These are phyloP conservation scores for Halophytophthora polymorphica DNA, from an alignment of 352 stramenopile genomes.

Conservation along the genomic window DNA sequence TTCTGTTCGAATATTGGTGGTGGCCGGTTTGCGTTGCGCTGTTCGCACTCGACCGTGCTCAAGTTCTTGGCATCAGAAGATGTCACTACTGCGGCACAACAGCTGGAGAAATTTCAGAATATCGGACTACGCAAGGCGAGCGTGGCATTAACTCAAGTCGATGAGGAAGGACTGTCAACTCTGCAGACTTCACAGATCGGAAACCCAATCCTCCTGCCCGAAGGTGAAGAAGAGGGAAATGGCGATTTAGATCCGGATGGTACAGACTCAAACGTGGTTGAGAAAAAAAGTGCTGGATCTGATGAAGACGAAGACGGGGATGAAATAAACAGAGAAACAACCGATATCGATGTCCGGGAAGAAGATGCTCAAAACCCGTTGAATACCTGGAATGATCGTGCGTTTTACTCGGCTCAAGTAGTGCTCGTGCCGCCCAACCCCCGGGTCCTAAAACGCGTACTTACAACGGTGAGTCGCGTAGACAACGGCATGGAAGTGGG, in stretches of 20 bases:
- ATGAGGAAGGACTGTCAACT: neutral
- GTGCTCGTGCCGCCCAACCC: slow-evolving; percentile 36
- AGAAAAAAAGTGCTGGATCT: slow-evolving; percentile 2
- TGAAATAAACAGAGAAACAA: neutral
- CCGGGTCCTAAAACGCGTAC: slow-evolving; percentile 30
- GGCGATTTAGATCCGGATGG: neutral
- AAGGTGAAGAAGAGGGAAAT: neutral
- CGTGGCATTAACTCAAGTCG: slow-evolving; percentile 9
- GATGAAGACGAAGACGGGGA: neutral
- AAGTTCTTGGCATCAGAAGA: slow-evolving; percentile 31
- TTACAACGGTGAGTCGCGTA: slow-evolving; percentile 30
- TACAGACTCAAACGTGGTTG: neutral
- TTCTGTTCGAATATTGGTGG: slow-evolving; percentile 69
- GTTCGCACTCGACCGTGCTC: slow-evolving; percentile 52
- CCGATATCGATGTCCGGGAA: neutral
- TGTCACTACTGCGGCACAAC: slow-evolving; percentile 43
- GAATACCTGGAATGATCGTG: slow-evolving; percentile 34
- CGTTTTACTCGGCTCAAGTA: slow-evolving; percentile 39
- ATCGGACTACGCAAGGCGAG: slow-evolving; percentile 19
- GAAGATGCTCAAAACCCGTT: neutral
- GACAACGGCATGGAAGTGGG: slow-evolving; percentile 37
- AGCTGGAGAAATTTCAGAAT: slow-evolving; percentile 23
- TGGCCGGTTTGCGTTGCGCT: slow-evolving; percentile 49
- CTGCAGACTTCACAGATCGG: neutral
- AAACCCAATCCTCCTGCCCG: neutral